A percentile compares a stretch with the other conserved stretches of the same genome.
phyloP scores from a whole-genome alignment of 2,329 filamentous ascomycete genomes.

The Neopestalotiopsis sp. region DNA sequence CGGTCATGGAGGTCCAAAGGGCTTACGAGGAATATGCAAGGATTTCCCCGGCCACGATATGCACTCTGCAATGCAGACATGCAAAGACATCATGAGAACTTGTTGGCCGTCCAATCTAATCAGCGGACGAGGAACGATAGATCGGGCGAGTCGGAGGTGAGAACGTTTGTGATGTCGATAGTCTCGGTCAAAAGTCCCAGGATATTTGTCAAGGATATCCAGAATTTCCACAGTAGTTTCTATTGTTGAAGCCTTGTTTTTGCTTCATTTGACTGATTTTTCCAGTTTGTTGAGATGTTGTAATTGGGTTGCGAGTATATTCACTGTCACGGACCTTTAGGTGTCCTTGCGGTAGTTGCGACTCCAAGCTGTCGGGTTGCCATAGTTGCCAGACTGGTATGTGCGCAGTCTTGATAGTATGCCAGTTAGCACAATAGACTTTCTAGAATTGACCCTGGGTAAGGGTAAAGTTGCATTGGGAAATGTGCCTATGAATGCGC shows the following conservation, averaged over 20 bases:
- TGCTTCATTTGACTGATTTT: not conserved
- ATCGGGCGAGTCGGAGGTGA: slow-evolving; percentile 16
- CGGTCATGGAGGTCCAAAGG: not conserved
- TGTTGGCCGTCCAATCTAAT: slow-evolving; percentile 26
- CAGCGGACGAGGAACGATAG: slow-evolving; percentile 19
- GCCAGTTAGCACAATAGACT: not conserved
- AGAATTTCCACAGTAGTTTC: not conserved
- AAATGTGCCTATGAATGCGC: not conserved
- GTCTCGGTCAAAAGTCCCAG: not conserved
- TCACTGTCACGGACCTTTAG: not conserved
- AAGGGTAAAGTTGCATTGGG: not conserved
- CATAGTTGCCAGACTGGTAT: not conserved
- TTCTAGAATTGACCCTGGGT: not conserved
- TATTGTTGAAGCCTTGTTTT: not conserved
- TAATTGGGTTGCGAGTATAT: not conserved
- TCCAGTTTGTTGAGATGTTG: not conserved
- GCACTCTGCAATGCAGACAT: slow-evolving; percentile 26
- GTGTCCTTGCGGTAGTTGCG: not conserved
- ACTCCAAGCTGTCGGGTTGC: not conserved
- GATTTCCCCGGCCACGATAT: slow-evolving; percentile 23
- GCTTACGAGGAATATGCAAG: slow-evolving; percentile 21
- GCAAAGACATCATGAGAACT: slow-evolving; percentile 28
- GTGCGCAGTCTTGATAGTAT: not conserved
- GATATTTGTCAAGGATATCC: not conserved
- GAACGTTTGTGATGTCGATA: slow-evolving; percentile 1